Evolutionary conservation across 495 filamentous ascomycete species (phyloP).

Genomic region (Zalerion maritima): DNA sequence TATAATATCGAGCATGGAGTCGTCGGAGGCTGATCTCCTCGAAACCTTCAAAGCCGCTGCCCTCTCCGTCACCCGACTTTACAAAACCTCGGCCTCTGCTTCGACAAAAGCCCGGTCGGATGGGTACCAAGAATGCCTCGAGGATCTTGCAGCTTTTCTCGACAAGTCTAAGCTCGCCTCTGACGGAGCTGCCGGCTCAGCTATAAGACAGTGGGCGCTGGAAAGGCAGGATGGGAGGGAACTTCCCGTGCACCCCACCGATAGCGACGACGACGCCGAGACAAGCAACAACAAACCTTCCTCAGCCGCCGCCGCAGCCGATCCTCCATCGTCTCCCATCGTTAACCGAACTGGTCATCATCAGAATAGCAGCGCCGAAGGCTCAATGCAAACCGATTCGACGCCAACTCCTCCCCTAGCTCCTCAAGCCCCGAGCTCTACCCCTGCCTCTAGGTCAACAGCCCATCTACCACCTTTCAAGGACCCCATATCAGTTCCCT

Average conservation of each 20-base stretch:
- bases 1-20: conserved; percentile 43
- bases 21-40: conserved; percentile 66
- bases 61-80: conserved; percentile 87
- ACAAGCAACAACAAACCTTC: too few species aligned
- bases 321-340: conserved; percentile 45
- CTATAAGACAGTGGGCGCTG: conserved; percentile 69
- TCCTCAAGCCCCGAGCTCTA: conserved; percentile 8
- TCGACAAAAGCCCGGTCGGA: conserved; percentile 56
- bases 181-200: conserved; percentile 66
- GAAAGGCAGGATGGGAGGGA: conserved; percentile 55
- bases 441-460: conserved; percentile 10
- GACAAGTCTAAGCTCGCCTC: conserved; percentile 66
- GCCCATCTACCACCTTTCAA: conserved; percentile 13
- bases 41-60: conserved; percentile 86
- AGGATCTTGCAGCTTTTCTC: conserved; percentile 73
- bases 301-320: too few species aligned
- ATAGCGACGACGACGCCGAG: conserved; percentile 62
- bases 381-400: too few species aligned
- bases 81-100: conserved; percentile 72
- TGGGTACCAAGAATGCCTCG: conserved; percentile 89
- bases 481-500: conserved; percentile 18
- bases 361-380: too few species aligned
- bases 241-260: conserved; percentile 26
- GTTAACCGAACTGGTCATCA: conserved; percentile 33
- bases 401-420: conserved; percentile 8